Evolutionary conservation across 257 asterid genomes (phyloP), one percentile per base, ranked within the genome.

Genomic region (Solanum lignicaule): DNA sequence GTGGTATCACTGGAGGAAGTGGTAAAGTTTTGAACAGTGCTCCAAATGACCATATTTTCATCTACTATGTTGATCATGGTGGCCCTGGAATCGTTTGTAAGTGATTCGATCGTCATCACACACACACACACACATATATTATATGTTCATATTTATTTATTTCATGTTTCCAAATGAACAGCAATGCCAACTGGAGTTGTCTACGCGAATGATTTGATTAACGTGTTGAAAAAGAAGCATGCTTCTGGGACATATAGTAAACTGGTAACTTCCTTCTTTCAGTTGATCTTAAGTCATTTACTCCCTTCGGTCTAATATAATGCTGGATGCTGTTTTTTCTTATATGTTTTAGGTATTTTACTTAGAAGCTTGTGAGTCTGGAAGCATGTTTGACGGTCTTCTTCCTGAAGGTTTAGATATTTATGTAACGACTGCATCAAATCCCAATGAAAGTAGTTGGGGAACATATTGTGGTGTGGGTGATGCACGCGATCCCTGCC

Each of bases 391-490:
- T 86, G 99, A 97, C 82, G 99, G 98, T 90, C 94, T 97, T 87
- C 95, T 97, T 75, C 96, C 99, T 5, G 88, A 94, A 90, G 98
- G 92, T 89, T 83, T 97, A 88, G 93, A 97, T 89, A 95, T 97
- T 83, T 96, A 96, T 87, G 99, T 95, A 20, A 96, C 99, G 27
- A 97, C 99, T 43, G 99, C 99, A 55, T 96, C 99, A 83, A 96
- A 96, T 85, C 96, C 99, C 4, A 93, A 91, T 33, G 99, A 97
- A 92, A 96, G 95, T 87, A 97, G 99, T 89, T 97, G 97, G 97
- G 99, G 97, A 87, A 97, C 99, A 72, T 97, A 96, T 88, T 97
- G 99, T 92, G 99, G 99, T 1, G 98, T 96, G 72, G 98, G 94
- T 52, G 82, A 90, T 91, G 95, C 95, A 36, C 88, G 94, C 11